These are phyloP conservation scores for Sclerotinia subarctica DNA, from an alignment of 2,329 filamentous ascomycete species.

Conservation along the genomic window DNA sequence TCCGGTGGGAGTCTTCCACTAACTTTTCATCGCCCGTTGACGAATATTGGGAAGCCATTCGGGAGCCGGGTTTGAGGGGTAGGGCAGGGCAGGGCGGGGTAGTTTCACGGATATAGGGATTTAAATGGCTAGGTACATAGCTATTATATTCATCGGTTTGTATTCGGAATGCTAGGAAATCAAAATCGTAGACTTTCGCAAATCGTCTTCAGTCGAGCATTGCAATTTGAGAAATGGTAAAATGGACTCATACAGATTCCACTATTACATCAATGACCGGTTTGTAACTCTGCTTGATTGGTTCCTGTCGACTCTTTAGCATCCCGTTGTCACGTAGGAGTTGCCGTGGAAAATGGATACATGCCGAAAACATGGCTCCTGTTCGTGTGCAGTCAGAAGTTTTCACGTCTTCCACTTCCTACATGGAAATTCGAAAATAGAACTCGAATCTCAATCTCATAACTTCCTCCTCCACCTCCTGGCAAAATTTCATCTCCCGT, in stretches of 20 bases:
- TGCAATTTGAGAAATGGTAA: neutral
- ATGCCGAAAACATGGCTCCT: neutral
- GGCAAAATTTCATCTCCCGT: constrained; percentile 54
- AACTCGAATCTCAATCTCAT: neutral
- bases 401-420: neutral
- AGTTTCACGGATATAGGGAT: neutral
- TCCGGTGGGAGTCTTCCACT: neutral
- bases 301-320: neutral
- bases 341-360: neutral
- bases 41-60: neutral
- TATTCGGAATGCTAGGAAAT: neutral
- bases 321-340: neutral
- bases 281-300: no score
- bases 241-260: neutral
- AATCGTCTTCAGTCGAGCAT: neutral
- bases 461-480: constrained; percentile 47
- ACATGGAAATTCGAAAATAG: neutral
- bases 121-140: neutral
- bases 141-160: neutral
- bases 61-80: no score
- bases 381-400: neutral
- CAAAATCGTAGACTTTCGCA: neutral
- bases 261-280: neutral
- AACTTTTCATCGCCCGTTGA: neutral
- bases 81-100: no score